These are phyloP conservation scores for Toxoplasma gondii DNA, from an alignment of 169 alveolate species.

Conservation along the genomic window DNA sequence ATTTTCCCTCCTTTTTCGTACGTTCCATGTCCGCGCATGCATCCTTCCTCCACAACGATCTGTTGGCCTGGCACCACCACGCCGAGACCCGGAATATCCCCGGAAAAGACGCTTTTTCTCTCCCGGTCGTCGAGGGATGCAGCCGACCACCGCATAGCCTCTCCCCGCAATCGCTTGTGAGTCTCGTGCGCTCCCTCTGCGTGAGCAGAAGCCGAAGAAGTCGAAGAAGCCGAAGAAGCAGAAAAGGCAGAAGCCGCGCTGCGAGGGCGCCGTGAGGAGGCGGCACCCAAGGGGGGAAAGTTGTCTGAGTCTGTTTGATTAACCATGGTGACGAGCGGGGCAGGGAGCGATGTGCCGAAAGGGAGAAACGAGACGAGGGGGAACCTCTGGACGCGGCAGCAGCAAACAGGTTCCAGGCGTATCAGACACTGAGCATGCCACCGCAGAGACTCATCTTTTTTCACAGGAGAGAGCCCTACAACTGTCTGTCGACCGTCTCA, in stretches of 20 bases:
- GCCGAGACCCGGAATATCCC: background rate
- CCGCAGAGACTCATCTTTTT: too few relatives aligned
- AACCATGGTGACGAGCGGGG: background rate
- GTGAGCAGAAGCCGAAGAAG: too few relatives aligned
- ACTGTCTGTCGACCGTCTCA: too few relatives aligned
- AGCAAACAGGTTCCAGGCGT: background rate
- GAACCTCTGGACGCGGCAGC: background rate
- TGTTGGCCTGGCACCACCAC: conserved; percentile 31
- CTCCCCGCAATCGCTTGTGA: background rate
- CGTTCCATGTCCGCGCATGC: conserved; percentile 42
- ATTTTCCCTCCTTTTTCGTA: conserved; percentile 14
- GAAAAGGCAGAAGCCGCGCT: too few relatives aligned
- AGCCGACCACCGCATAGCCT: background rate
- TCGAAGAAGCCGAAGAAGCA: background rate
- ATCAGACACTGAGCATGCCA: too few relatives aligned
- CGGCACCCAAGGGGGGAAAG: background rate
- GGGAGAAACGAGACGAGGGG: background rate
- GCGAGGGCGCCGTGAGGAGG: background rate
- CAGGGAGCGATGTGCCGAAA: background rate
- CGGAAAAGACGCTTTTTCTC: background rate
- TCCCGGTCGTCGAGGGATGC: background rate
- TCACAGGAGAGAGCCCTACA: too few relatives aligned
- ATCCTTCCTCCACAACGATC: conserved; percentile 26
- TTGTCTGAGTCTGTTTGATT: background rate
- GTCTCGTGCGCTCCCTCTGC: background rate